Evolutionary conservation across 768 basidiomycete genomes (phyloP), one percentile per base, ranked within the genome.

Genomic region (Dentipellis fragilis): DNA sequence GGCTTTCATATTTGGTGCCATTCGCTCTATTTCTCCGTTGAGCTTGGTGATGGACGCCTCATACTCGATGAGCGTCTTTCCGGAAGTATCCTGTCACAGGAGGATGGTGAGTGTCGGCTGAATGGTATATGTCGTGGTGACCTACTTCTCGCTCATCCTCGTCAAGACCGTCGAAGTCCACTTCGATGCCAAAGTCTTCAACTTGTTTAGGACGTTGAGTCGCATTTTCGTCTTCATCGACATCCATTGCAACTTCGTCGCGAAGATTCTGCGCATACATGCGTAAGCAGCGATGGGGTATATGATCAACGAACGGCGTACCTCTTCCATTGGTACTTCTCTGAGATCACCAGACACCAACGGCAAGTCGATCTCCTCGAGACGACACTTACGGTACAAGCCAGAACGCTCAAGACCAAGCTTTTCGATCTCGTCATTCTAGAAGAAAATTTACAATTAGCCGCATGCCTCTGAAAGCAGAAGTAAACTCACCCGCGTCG

Each of bases 1-100:
- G 0, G 95, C 95, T 68, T 98, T 98, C 81, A 97, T 76, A 67
- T 98, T 99, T 10, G 95, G 94, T 1, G 92, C 89, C 85, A 98
- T 90, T 51, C 82, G 79, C 63, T 94, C 92, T 52, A 97, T 93
- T 60, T 97, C 94, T 10, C 75, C 70, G 52, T 74, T 80, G 23
- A 93, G 71, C 63, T 85, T 88, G 8, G 76, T 63, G 40, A 96
- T 83, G 35, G 80, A 75, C 34, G 83, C 77, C 56, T 95, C 92
- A 29, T 93, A 77, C 58, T 87, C 80, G 16, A 83, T 77, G n/a
- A 84, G 74, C 8, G 76, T 75, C 35, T 85, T 85, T 1, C 78
- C 71, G 8, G 83, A 75, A 23, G 82, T 82, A 62, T 81, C 81
- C 77, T 87, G 50, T 3, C 22, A 11, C 9, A 35, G 11, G 12